Percentiles rank a stretch among this genome's conserved stretches.
Evolutionary conservation across 352 stramenopile species (phyloP).

Genomic region (Phytophthora sp.): DNA sequence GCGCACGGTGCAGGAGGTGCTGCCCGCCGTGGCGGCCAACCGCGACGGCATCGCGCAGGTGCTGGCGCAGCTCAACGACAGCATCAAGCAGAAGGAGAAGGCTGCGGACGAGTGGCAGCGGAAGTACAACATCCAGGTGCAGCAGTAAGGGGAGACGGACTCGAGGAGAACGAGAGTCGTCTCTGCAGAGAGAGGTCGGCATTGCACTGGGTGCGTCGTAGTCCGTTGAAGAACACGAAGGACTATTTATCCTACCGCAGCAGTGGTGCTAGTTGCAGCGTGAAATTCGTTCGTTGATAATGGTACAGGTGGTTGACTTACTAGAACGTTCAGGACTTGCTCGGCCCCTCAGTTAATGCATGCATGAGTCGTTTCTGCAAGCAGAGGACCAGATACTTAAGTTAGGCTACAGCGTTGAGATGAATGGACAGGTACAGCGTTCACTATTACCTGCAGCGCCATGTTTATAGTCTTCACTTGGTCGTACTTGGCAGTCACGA

Average conservation of each 20-base stretch:
- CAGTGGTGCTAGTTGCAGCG: not conserved
- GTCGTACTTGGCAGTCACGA: conserved; percentile 74
- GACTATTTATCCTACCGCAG: conserved; percentile 39
- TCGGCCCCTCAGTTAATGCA: conserved; percentile 42
- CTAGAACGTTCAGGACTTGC: conserved; percentile 26
- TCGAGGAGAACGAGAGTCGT: no score
- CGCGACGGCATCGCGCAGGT: conserved; percentile 83
- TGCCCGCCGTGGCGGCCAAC: conserved; percentile 91
- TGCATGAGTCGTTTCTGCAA: conserved; percentile 65
- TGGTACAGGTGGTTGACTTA: conserved; percentile 5
- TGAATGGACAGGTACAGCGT: not conserved
- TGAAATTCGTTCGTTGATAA: conserved; percentile 10
- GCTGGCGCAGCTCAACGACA: conserved; percentile 74
- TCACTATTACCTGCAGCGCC: conserved; percentile 62
- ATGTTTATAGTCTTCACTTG: conserved; percentile 85
- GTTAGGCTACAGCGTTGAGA: no score
- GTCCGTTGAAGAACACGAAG: conserved; percentile 37
- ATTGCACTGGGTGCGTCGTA: conserved; percentile 23
- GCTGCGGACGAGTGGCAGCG: conserved; percentile 85
- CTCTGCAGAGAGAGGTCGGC: not conserved
- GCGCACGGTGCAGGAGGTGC: conserved; percentile 95
- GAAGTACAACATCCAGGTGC: conserved; percentile 88
- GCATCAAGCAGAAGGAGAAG: conserved; percentile 87
- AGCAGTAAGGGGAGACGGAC: conserved; percentile 52
- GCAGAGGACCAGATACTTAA: not conserved